phyloP scores from a whole-genome alignment of 2,329 filamentous ascomycete species.

The Neodidymelliopsis sp. region DNA sequence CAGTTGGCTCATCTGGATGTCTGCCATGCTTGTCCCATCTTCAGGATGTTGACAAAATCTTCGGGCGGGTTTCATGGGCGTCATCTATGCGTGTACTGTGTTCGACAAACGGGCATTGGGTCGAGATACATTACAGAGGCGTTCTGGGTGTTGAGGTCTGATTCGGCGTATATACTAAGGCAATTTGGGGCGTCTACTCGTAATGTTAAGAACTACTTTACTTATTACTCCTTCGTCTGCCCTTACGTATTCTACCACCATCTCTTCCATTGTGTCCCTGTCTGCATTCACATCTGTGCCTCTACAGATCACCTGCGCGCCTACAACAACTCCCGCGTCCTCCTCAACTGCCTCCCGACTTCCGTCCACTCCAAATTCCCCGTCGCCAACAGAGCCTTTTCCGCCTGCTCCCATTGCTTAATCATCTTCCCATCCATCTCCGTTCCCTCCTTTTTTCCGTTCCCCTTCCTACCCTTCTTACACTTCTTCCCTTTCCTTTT shows the following conservation, averaged over 20 bases:
- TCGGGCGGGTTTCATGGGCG: slow-evolving; percentile 2
- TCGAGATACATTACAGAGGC: slow-evolving; percentile 9
- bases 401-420: background rate
- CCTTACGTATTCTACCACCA: no score
- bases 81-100: slow-evolving; percentile 14
- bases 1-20: slow-evolving; percentile 26
- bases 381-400: background rate
- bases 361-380: background rate
- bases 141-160: background rate
- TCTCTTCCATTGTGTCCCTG: no score
- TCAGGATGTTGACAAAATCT: slow-evolving; percentile 6
- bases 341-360: background rate
- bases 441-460: background rate
- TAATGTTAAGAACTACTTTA: background rate
- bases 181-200: background rate
- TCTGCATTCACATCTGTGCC: no score
- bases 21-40: slow-evolving; percentile 12
- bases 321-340: background rate
- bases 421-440: background rate
- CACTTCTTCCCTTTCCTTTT: background rate
- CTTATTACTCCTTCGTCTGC: no score
- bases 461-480: background rate
- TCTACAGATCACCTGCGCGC: no score
- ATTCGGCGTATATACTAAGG: background rate
- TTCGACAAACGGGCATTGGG: slow-evolving; percentile 10